phyloP scores from a whole-genome alignment of 2,329 filamentous ascomycete species.

The Lachnellula occidentalis region DNA sequence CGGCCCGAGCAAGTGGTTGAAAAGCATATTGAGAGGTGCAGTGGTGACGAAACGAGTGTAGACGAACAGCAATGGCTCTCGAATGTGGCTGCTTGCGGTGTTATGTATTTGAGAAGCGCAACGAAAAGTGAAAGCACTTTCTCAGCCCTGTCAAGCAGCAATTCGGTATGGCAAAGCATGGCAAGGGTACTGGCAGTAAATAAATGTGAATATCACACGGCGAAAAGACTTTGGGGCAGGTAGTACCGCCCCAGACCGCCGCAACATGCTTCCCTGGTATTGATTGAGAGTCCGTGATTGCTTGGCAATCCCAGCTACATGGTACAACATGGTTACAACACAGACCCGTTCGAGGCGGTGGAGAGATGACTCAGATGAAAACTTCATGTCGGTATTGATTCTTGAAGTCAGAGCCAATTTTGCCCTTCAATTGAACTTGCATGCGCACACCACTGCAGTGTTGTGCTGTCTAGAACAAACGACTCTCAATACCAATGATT shows the following conservation, averaged over 20 bases:
- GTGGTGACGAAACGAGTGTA: too few species aligned
- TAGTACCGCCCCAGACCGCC: not conserved
- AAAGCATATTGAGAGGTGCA: not conserved
- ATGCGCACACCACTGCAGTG: not conserved
- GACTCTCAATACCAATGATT: not conserved
- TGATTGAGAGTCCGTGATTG: not conserved
- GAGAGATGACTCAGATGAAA: not conserved
- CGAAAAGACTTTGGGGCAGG: not conserved
- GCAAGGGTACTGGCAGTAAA: too few species aligned
- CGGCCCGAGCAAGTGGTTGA: not conserved
- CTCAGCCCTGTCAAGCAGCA: too few species aligned
- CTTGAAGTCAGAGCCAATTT: not conserved
- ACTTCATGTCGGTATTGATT: not conserved
- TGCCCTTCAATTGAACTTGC: not conserved
- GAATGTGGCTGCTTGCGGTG: too few species aligned
- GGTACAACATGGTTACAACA: not conserved
- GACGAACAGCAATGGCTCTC: too few species aligned
- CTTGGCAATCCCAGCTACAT: not conserved
- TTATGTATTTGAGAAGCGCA: too few species aligned
- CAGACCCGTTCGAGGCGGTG: not conserved
- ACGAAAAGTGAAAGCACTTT: too few species aligned
- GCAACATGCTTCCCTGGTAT: not conserved
- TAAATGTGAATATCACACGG: too few species aligned
- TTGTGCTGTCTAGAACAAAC: not conserved
- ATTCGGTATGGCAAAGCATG: too few species aligned